These are phyloP conservation scores for Phytophthora fragariae DNA, from an alignment of 352 stramenopile species.

Conservation along the genomic window DNA sequence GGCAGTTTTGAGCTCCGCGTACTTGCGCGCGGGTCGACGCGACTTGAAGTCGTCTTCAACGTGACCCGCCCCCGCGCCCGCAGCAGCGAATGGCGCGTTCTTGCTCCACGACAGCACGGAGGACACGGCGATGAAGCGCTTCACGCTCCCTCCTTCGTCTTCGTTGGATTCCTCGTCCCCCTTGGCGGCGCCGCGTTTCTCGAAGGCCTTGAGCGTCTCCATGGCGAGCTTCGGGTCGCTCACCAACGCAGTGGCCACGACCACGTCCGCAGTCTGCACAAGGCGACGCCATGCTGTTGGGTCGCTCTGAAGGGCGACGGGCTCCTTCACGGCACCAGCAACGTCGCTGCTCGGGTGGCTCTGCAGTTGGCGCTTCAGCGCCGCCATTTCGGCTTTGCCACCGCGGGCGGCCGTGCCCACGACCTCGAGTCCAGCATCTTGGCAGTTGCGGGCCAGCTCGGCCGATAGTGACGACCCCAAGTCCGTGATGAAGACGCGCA, in stretches of 20 bases:
- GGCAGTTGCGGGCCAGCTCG: constrained; percentile 61
- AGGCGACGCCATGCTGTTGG: constrained; percentile 59
- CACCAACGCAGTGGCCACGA: constrained; percentile 60
- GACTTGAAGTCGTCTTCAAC: constrained; percentile 83
- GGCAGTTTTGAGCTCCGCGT: constrained; percentile 77
- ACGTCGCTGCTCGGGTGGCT: constrained; percentile 66
- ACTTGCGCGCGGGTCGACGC: constrained; percentile 73
- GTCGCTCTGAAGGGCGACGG: constrained; percentile 59
- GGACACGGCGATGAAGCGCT: constrained; percentile 80
- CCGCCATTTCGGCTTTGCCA: constrained; percentile 48
- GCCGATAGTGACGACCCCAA: constrained; percentile 65
- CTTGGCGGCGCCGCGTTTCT: constrained; percentile 45
- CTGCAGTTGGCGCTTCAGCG: constrained; percentile 63
- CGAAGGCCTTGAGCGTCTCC: constrained; percentile 73
- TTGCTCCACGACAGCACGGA: constrained; percentile 86
- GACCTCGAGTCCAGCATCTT: constrained; percentile 75
- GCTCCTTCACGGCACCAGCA: constrained; percentile 52
- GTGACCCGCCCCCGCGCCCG: constrained; percentile 48
- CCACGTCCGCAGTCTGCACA: constrained; percentile 61
- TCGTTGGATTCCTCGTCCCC: constrained; percentile 43
- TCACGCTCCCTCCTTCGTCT: constrained; percentile 44
- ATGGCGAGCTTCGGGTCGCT: constrained; percentile 65
- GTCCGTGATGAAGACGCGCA: constrained; percentile 83
- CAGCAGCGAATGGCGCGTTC: constrained; percentile 60
- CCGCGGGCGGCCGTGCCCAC: constrained; percentile 56